phyloP scores from a whole-genome alignment of 2,329 filamentous ascomycete species.

The Exophiala sp. region DNA sequence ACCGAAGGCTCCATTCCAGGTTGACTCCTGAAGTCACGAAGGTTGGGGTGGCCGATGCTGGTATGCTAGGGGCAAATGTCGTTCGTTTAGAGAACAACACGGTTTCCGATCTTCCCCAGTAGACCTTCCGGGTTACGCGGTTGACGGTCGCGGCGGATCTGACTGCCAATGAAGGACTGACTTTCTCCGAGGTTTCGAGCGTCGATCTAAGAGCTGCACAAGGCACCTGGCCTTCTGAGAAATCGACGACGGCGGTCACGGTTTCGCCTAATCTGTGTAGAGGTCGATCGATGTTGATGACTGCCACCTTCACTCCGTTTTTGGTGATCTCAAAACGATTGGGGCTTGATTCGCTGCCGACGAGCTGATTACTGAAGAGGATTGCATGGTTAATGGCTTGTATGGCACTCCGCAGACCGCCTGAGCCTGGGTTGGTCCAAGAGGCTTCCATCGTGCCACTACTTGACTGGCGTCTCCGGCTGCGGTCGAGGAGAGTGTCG shows the following conservation, averaged over 20 bases:
- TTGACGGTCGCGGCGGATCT: slow-evolving; percentile 80
- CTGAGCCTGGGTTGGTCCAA: slow-evolving; percentile 23
- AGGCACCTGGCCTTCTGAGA: slow-evolving; percentile 66
- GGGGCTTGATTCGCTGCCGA: slow-evolving; percentile 66
- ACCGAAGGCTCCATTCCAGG: slow-evolving; percentile 78
- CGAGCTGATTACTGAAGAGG: slow-evolving; percentile 67
- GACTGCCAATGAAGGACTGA: slow-evolving; percentile 73
- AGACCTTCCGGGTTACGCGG: slow-evolving; percentile 74
- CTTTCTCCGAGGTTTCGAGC: slow-evolving; percentile 78
- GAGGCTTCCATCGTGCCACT: slow-evolving; percentile 22
- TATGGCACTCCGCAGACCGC: slow-evolving; percentile 52
- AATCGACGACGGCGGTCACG: slow-evolving; percentile 78
- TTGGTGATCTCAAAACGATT: slow-evolving; percentile 94
- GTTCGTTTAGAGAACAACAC: slow-evolving; percentile 73
- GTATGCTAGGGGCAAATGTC: slow-evolving; percentile 77
- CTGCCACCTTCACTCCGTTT: slow-evolving; percentile 83
- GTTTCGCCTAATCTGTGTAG: slow-evolving; percentile 85
- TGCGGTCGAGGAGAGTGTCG: slow-evolving; percentile 25
- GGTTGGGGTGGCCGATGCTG: slow-evolving; percentile 75
- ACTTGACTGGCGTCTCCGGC: slow-evolving; percentile 26
- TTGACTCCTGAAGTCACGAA: slow-evolving; percentile 86
- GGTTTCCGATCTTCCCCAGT: slow-evolving; percentile 72
- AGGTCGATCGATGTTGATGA: slow-evolving; percentile 80
- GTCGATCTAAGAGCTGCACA: slow-evolving; percentile 81
- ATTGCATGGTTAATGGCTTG: slow-evolving; percentile 90